Evolutionary conservation across 1,284 basidiomycete genomes (phyloP), one percentile per base, ranked within the genome.

Genomic region (Moesziomyces sp.): DNA sequence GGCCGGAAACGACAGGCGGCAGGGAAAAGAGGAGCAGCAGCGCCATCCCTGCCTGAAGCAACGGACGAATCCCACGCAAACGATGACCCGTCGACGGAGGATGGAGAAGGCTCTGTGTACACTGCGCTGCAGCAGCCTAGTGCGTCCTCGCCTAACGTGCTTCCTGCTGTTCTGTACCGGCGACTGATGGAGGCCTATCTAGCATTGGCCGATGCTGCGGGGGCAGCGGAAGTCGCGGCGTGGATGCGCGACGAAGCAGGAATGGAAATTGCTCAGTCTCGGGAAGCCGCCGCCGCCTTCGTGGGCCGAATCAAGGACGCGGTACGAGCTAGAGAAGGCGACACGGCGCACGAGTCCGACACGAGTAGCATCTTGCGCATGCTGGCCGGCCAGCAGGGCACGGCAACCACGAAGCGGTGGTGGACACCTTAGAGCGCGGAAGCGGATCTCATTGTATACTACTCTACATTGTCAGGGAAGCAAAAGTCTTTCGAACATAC

Each of bases 171-270:
- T 9, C 42, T 74, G 7, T 74, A 52, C 38, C 48, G 65, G 19
- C 57, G 61, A 8, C 18, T 74, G 18, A 65, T 69, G n/a, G 65
- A 74, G 50, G 45, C 65, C 0, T 74, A 74, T 24, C 23, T 74
- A 34, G 55, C 47, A 16, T 34, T 68, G 3, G 71, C 58, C 3
- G 71, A 74, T n/a, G 51, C 42, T 0, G 49, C 52, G 18, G 71
- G 71, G 10, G 71, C 71, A 8, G 71, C 65, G 19, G 71, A 74
- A 42, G 61, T 69, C 35, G 71, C 71, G 34, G 64, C 58, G 8
- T 74, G 71, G 71, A 74, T 74, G 71, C 65, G 71, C 30, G 71
- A 74, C 48, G 71, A 74, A 44, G 71, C 65, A n/a, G 54, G 58
- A 19, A 45, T 69, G 14, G 61, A 64, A 14, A 30, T 74, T 1